Evolutionary conservation across 2,329 filamentous ascomycete genomes (phyloP), one percentile per base, ranked within the genome.

Genomic region (Bipolaris zeicola): DNA sequence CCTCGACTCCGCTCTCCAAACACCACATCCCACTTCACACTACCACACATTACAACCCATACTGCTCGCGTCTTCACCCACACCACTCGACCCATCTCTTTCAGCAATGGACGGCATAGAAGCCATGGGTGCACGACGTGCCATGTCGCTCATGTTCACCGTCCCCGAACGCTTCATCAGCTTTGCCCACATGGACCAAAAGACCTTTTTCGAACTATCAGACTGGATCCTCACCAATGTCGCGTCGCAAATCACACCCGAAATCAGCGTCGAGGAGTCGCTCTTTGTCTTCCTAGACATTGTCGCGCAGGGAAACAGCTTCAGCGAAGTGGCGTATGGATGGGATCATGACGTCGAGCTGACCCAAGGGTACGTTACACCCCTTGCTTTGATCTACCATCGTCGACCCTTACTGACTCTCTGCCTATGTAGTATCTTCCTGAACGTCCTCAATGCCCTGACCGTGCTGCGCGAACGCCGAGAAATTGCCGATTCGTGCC

Each of bases 251-350:
- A 58, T 70, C n/a, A 58, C 66, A 1, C 55, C 64, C 18, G 68
- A 72, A 48, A 68, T 75, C 57, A 74, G 70, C 55, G 65, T 76
- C 10, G 72, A 76, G 57, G 73, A 76, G 63, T 71, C 71, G 53
- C 58, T 76, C 8, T 73, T 76, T 44, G 67, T 76, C 6, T 76
- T 76, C 56, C 61, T 76, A 51, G 73, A 76, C 38, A 70, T 76
- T 39, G 72, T 73, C 28, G 73, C 72, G 6, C 72, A 74, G 55
- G 73, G 72, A 8, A 73, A 72, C 57, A 71, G 66, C 61, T 75
- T 76, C 63, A 68, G 61, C 49, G 52, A 55, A 18, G 64, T 71
- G 2, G 71, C 72, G 10, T 72, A 72, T 43, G 61, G 60, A 42
- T 76, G 73, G 73, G 61, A 71, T 50, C 72, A 76, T 50, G 72